Percentiles rank a stretch among this genome's conserved stretches.
These are phyloP conservation scores for Cinchona pubescens DNA, from an alignment of 257 asterid species.

Conservation along the genomic window DNA sequence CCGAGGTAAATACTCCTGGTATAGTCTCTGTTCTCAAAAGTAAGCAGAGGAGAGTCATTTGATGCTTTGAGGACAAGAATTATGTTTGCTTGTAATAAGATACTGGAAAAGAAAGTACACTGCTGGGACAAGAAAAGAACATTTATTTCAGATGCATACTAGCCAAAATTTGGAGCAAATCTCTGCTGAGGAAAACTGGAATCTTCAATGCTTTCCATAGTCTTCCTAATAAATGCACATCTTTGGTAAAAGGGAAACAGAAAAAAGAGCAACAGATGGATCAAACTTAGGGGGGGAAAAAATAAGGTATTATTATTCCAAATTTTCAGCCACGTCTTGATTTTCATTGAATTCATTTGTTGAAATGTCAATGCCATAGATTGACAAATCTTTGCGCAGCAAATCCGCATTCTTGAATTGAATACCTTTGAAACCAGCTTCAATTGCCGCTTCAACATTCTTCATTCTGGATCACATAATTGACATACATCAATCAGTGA, in stretches of 20 bases:
- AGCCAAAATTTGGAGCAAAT: neutral
- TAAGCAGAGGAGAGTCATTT: too few relatives aligned
- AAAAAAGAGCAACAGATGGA: neutral
- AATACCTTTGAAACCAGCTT: slow-evolving; percentile 62
- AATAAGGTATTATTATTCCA: slow-evolving; percentile 6
- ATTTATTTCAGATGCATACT: neutral
- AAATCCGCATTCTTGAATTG: slow-evolving; percentile 63
- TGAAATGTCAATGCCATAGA: slow-evolving; percentile 43
- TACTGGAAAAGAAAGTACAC: neutral
- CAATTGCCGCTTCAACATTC: slow-evolving; percentile 76
- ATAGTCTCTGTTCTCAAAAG: too few relatives aligned
- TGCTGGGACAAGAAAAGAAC: neutral
- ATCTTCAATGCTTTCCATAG: neutral
- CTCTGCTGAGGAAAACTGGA: neutral
- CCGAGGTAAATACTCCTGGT: neutral
- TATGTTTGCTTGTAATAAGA: too few relatives aligned
- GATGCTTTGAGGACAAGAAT: too few relatives aligned
- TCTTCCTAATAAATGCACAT: neutral
- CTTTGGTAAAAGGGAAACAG: neutral
- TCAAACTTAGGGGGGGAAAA: neutral
- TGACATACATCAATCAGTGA: slow-evolving; percentile 3
- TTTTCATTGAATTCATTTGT: slow-evolving; percentile 14
- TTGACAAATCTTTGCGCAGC: slow-evolving; percentile 50
- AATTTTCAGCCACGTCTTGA: slow-evolving; percentile 26
- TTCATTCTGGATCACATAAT: slow-evolving; percentile 45